Percentiles rank a stretch among this genome's conserved stretches.
Conservation (phyloP, 164 flowering plant species). For the Vitis rupestris region DNA sequence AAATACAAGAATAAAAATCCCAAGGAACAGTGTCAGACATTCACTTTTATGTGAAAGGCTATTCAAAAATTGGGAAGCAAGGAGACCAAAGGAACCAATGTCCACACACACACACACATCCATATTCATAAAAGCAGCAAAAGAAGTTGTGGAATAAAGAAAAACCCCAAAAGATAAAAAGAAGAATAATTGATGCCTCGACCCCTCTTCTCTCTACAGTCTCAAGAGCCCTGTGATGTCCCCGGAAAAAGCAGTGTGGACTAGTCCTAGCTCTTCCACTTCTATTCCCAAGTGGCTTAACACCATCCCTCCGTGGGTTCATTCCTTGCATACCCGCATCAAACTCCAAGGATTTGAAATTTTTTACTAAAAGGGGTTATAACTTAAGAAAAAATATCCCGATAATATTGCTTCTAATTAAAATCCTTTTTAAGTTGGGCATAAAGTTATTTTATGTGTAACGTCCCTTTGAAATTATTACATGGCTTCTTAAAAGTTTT, state of each 20-base stretch:
- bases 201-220: background rate
- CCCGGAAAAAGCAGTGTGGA: constrained; percentile 10
- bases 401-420: too few species aligned
- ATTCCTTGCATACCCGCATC: background rate
- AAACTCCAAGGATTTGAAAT: background rate
- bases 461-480: too few species aligned
- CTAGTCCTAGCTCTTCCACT: constrained; percentile 7
- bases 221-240: constrained; percentile 3
- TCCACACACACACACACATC: constrained; percentile 16
- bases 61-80: constrained; percentile 4
- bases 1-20: constrained; percentile 13
- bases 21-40: constrained; percentile 14
- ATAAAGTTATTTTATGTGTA: too few species aligned
- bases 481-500: too few species aligned
- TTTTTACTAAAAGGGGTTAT: too few species aligned
- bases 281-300: background rate
- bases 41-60: constrained; percentile 18
- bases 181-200: constrained; percentile 21
- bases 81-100: constrained; percentile 32
- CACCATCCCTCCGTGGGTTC: too few species aligned
- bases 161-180: background rate
- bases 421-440: too few species aligned
- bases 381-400: too few species aligned
- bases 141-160: constrained; percentile 44
- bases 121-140: constrained; percentile 26